Evolutionary conservation across 768 basidiomycete genomes (phyloP), one percentile per base, ranked within the genome.

Genomic region (Russula lepida): DNA sequence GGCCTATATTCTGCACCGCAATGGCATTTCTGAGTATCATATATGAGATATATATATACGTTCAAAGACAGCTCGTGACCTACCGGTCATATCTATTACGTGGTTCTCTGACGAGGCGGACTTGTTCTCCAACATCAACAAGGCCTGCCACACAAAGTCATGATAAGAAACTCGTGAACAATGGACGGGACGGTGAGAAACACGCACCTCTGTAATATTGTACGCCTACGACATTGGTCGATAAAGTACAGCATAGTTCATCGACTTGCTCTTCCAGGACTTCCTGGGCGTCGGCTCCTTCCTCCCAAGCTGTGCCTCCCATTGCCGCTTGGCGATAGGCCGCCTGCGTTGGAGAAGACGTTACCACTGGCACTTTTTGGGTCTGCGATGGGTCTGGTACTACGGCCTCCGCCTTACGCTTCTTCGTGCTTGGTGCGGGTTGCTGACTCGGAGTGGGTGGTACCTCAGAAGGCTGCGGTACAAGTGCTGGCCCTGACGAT

Each of bases 51-150:
- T 13, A 6, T 37, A 23, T 41, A 30, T 47, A 30, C 23, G 19
- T 6, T 23, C 35, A 13, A 49, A 17, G 47, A 15, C 11, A 27
- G 7, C 43, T 41, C 39, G 17, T 32, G 15, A 51, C 72, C 44
- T 67, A 85, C 88, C 77, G 75, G 60, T 94, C 92, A 68, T 85
- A 87, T 47, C 28, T 63, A 69, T 92, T 92, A 0, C 69, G 63
- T 0, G 89, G 88, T 68, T 92, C 81, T 66, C 89, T 74, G 6
- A 81, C 71, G 1, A 92, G 75, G 12, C 75, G 69, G 13, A 92
- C 89, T 71, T 92, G 81, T 70, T 95, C 91, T 23, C 88, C 89
- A 2, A 81, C 71, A 17, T 85, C 89, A 39, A 93, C 92, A 56
- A 94, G 68, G 32, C 91, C 92, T 84, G 58, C 28, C 52, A 13